Percentiles rank a stretch among this genome's conserved stretches.
Evolutionary conservation across 139 green algal species (phyloP).

Genomic region (Chlamydomonas sp.): DNA sequence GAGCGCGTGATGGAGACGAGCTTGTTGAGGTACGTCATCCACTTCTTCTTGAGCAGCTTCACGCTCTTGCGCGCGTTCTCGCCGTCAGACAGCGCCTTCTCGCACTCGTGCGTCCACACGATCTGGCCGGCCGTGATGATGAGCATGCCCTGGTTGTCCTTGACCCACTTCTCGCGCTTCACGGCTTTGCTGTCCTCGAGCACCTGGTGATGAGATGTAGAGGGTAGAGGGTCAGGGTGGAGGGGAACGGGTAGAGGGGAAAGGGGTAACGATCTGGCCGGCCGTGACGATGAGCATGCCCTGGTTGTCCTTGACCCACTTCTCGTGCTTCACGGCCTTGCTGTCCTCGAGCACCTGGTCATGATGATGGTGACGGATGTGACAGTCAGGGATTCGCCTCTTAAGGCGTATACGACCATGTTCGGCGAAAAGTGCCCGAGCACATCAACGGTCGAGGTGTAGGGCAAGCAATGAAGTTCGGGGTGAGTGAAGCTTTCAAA

Average conservation of each 20-base stretch:
- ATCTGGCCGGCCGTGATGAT: slow-evolving; percentile 85
- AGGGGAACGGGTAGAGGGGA: not conserved
- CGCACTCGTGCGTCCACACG: slow-evolving; percentile 80
- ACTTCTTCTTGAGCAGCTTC: slow-evolving; percentile 75
- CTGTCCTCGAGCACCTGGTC: not conserved
- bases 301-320: slow-evolving; percentile 76
- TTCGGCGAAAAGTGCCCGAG: too few species aligned
- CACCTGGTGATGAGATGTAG: not conserved
- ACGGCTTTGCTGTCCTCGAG: too few species aligned
- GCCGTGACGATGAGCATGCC: slow-evolving; percentile 77
- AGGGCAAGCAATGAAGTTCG: too few species aligned
- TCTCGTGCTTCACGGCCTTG: slow-evolving; percentile 66
- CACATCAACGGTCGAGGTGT: too few species aligned
- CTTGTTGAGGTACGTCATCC: slow-evolving; percentile 79
- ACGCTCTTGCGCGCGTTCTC: slow-evolving; percentile 54
- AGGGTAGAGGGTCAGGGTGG: not conserved
- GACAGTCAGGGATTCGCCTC: slow-evolving; percentile 24
- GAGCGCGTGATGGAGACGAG: slow-evolving; percentile 69
- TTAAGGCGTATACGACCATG: too few species aligned
- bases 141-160: slow-evolving; percentile 76
- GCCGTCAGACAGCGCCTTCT: slow-evolving; percentile 64
- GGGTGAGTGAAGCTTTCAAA: too few species aligned
- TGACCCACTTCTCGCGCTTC: slow-evolving; percentile 87
- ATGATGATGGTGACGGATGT: too few species aligned
- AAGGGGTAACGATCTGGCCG: slow-evolving; percentile 52